These are phyloP conservation scores for Sarcodon sp. DNA, from an alignment of 768 basidiomycete genomes.

Conservation along the genomic window DNA sequence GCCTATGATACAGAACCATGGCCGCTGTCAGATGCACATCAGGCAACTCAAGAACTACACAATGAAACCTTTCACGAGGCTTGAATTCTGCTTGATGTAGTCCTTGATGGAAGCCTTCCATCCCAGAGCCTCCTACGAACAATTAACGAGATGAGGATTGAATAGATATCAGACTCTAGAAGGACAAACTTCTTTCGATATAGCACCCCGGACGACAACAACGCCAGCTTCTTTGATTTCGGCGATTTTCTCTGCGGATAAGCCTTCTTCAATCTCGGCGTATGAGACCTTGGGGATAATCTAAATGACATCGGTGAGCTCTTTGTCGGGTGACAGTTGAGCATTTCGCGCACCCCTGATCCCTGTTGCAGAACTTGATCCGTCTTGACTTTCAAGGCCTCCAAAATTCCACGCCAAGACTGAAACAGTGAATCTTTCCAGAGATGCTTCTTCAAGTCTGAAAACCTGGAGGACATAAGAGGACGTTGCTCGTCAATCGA, in stretches of 20 bases:
- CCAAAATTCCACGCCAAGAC: slow-evolving; percentile 44
- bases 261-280: slow-evolving; percentile 28
- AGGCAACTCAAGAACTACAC: neutral
- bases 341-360: slow-evolving; percentile 24
- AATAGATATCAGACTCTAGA: neutral
- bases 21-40: neutral
- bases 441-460: slow-evolving; percentile 43
- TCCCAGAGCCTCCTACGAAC: slow-evolving; percentile 34
- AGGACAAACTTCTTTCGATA: slow-evolving; percentile 34
- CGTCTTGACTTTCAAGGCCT: slow-evolving; percentile 30
- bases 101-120: slow-evolving; percentile 46
- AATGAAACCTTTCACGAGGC: slow-evolving; percentile 32
- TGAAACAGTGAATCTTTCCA: slow-evolving; percentile 30
- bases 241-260: slow-evolving; percentile 30
- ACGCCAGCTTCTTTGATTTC: slow-evolving; percentile 39
- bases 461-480: slow-evolving; percentile 41
- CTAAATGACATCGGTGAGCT: slow-evolving; percentile 14
- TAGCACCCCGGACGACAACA: slow-evolving; percentile 42
- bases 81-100: slow-evolving; percentile 37
- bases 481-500: slow-evolving; percentile 23
- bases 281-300: slow-evolving; percentile 39
- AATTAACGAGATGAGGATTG: neutral
- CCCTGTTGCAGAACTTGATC: slow-evolving; percentile 34
- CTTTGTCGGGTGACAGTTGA: neutral
- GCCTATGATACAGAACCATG: slow-evolving; percentile 23